Base-by-base conservation (phyloP, 768 basidiomycete genomes). In the Lactifluus piperatus region DNA sequence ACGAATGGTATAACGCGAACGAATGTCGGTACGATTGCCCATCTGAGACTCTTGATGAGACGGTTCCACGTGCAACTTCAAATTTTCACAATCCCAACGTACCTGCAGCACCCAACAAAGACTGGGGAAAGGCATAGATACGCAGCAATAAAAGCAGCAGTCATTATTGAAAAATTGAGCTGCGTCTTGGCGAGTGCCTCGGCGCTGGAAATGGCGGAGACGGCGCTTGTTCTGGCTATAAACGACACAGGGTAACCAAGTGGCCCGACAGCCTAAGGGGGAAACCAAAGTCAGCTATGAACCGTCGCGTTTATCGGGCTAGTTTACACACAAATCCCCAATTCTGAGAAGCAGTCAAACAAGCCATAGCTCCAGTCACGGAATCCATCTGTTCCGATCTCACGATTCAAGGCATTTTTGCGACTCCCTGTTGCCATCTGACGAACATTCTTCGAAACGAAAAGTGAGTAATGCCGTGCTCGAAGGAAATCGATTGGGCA, bases 1-100 rank as follows among this genome's bases (percentile, higher is more conserved):
- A 24, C 71, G 71, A 66, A 82, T 79, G 51, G 69, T 69, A 67
- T 80, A 79, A 34, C 81, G 75, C 13, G 51, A 27, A 48, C 80
- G 76, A 54, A 76, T 65, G 29, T 68, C 66, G 6, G 71, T 70
- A 52, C 80, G 75, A 55, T 66, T 72, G 32, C 71, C 68, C 22
- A 73, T 64, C 72, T 71, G n/a, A 43, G 22, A 34, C 5, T 58
- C 57, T 6, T 70, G 10, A 71, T 76, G 37, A 51, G 36, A 37
- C 37, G 30, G 10, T n/a, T 20, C 22, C 20, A 37, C 41, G 18
- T 14, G 14, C 27, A 14, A 16, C 20, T 3, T 16, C 27, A 14
- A 16, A 16, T 3, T 16, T 10, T 47, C 37, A 24, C 5, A 20
- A 46, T 20, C 24, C 51, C 62, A 20, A 60, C 59, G 47, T 51